Evolutionary conservation across 179 eudicot genomes (phyloP).

Genomic region (Silene coronaria): DNA sequence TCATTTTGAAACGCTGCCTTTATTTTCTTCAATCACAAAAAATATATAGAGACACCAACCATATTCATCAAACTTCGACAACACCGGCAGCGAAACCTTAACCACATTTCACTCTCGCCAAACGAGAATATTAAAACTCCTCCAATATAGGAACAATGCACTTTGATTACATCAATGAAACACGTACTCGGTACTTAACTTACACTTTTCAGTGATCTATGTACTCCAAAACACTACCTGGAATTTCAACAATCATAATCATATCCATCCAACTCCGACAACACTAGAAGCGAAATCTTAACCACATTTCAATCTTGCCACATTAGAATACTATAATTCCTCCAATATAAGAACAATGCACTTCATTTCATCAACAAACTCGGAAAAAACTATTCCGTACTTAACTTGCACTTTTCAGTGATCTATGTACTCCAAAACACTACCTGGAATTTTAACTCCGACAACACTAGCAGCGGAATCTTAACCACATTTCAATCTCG

Average conservation of each 20-base stretch:
- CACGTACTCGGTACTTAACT: not conserved
- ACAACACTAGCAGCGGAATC: not conserved
- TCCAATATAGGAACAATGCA: not conserved
- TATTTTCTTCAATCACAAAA: not conserved
- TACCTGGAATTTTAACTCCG: not conserved
- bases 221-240: not conserved
- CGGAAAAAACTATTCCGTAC: no score
- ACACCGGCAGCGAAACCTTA: not conserved
- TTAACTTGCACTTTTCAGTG: no score
- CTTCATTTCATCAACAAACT: no score
- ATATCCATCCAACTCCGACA: no score
- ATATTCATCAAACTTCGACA: not conserved
- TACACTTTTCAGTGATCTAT: not conserved
- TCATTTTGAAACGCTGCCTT: not conserved
- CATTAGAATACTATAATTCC: no score
- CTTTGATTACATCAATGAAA: not conserved
- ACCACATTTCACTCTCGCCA: not conserved
- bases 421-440: no score
- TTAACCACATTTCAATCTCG: not conserved
- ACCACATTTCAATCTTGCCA: no score
- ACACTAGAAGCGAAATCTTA: no score
- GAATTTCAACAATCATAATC: no score
- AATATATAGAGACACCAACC: not conserved
- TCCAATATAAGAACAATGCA: no score
- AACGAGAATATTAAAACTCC: not conserved